Evolutionary conservation across 2,329 filamentous ascomycete genomes (phyloP).

Genomic region (Thermothelomyces thermophilus): DNA sequence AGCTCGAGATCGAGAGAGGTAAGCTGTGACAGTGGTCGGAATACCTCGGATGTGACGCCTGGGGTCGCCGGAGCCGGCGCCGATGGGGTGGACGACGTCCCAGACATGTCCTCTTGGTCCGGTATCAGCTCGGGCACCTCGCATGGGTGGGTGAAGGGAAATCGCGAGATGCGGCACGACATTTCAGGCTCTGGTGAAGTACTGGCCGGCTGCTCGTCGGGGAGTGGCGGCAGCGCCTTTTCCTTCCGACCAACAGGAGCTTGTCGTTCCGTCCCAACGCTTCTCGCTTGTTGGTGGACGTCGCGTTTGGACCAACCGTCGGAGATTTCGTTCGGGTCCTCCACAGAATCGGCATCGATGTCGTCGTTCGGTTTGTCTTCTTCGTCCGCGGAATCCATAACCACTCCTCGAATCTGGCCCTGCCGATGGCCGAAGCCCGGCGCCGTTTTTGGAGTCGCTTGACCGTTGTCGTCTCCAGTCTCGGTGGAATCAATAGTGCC

Average conservation of each 20-base stretch:
- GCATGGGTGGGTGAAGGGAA: slow-evolving; percentile 19
- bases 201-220: not conserved
- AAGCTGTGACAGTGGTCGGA: slow-evolving; percentile 13
- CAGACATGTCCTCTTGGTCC: slow-evolving; percentile 14
- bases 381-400: slow-evolving; percentile 14
- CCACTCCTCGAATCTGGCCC: slow-evolving; percentile 16
- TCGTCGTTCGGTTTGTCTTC: slow-evolving; percentile 13
- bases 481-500: not conserved
- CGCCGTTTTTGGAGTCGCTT: not conserved
- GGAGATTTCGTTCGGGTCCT: not conserved
- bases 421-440: slow-evolving; percentile 4
- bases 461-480: not conserved
- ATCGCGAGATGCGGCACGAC: slow-evolving; percentile 20
- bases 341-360: slow-evolving; percentile 19
- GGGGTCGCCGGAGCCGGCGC: slow-evolving; percentile 10
- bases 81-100: slow-evolving; percentile 2
- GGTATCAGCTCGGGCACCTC: slow-evolving; percentile 21
- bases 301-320: not conserved
- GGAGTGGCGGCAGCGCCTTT: slow-evolving; percentile 9
- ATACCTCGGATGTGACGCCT: slow-evolving; percentile 11
- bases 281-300: not conserved
- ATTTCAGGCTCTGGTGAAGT: slow-evolving; percentile 10
- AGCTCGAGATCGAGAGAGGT: slow-evolving; percentile 11
- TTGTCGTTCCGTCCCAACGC: not conserved
- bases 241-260: not conserved